Evolutionary conservation across 169 alveolate genomes (phyloP), one percentile per base, ranked within the genome.

Genomic region (Plasmodium yoelii): DNA sequence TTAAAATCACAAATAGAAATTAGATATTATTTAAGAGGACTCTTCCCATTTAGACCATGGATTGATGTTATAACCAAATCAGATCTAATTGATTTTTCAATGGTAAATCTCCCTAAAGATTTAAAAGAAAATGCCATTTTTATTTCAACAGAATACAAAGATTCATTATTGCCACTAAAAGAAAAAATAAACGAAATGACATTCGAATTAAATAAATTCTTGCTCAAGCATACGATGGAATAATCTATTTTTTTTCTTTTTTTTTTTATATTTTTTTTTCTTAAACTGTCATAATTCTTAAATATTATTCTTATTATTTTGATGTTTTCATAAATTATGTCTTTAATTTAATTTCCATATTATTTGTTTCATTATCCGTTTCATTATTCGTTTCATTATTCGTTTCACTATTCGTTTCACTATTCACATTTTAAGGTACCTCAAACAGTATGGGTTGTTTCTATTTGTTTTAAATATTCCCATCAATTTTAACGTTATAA

Each of bases 11-110:
- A 77, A 68, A 42, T 77, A 63, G 88, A 77, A 13, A 77, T 77
- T 65, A 65, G 88, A 55, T 77, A 77, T 57, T 77, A 77, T 69
- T 60, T 77, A 65, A 77, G 88, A 57, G 88, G 88, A 12, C 28
- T 77, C 13, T 77, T 77, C 39, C 88, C 88, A 24, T 77, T 77
- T 69, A 77, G 88, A 63, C 88, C 88, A 8, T 77, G 88, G 88
- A 77, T 77, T 64, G 88, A 77, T 64, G 88, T 77, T 26, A 57
- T 77, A 53, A 77, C 88, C 18, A 77, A 77, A 57, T 65, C 88
- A 3, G 88, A 77, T 57, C 15, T 77, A 64, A 77, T 51, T 28
- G 51, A 47, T 57, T 77, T 56, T 67, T 74, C 63, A 51, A 19
- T 26, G 34, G 73, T 77, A 28, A 26, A 77, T 42, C 10, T 77